A percentile compares a stretch with the other conserved stretches of the same genome.
Conservation (phyloP, 441 rosid species). For the Erodium chrysanthum region DNA sequence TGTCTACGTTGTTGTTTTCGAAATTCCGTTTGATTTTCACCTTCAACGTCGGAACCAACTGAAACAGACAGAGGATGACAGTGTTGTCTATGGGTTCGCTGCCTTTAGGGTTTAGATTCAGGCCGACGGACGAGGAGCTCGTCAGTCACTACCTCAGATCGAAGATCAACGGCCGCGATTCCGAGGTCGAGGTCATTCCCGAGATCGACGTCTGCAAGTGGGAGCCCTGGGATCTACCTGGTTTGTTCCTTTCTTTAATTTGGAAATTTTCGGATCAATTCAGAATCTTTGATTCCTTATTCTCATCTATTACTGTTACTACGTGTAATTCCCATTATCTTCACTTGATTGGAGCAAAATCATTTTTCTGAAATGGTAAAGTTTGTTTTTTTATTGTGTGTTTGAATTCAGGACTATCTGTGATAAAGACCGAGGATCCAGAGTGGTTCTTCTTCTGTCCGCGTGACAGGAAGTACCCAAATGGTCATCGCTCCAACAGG, state of each 20-base stretch:
- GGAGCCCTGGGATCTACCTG: slow-evolving; percentile 93
- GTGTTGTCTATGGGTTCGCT: slow-evolving; percentile 39
- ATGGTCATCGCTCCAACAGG: slow-evolving; percentile 79
- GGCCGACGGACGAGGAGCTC: slow-evolving; percentile 87
- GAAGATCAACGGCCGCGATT: slow-evolving; percentile 72
- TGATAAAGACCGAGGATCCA: slow-evolving; percentile 68
- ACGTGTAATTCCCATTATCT: slow-evolving; percentile 12
- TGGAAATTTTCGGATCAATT: background rate
- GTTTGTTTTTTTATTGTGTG: background rate
- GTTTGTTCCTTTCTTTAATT: slow-evolving; percentile 20
- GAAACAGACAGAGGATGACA: slow-evolving; percentile 17
- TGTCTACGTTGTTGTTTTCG: background rate
- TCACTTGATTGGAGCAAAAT: background rate
- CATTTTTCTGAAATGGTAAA: background rate
- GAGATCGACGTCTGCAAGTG: slow-evolving; percentile 84
- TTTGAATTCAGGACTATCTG: slow-evolving; percentile 43
- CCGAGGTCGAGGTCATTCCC: slow-evolving; percentile 56
- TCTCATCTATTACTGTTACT: background rate
- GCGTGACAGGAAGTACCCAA: slow-evolving; percentile 77
- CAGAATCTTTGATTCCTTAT: slow-evolving; percentile 27
- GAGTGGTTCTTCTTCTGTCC: slow-evolving; percentile 97
- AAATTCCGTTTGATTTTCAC: background rate
- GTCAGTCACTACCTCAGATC: slow-evolving; percentile 63
- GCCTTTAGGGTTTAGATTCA: slow-evolving; percentile 70
- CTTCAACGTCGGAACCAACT: background rate